Conservation (phyloP, 306 rosid species). For the Hippophae gyantsensis region DNA sequence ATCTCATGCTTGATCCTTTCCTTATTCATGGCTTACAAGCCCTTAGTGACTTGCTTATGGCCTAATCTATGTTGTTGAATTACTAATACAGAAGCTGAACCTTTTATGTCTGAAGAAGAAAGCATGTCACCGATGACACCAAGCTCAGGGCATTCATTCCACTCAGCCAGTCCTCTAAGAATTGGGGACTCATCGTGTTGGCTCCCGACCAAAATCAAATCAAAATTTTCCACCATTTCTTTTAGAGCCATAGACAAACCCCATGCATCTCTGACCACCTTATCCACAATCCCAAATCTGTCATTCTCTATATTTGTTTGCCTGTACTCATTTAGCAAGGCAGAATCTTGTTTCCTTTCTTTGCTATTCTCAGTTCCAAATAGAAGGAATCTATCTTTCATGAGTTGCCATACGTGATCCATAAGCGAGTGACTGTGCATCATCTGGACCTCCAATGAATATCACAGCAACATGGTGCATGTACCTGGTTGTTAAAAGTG, state of each 20-base stretch:
- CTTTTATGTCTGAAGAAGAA: conserved; percentile 37
- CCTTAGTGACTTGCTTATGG: conserved; percentile 15
- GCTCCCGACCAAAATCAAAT: conserved; percentile 52
- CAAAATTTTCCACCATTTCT: conserved; percentile 48
- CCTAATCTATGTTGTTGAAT: conserved; percentile 54
- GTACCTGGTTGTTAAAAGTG: conserved; percentile 16
- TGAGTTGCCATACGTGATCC: conserved; percentile 51
- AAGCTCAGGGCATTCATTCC: conserved; percentile 61
- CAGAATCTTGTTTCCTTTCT: conserved; percentile 40
- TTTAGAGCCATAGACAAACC: conserved; percentile 29
- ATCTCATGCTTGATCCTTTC: conserved; percentile 18
- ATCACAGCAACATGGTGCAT: conserved; percentile 37
- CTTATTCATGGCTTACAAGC: conserved; percentile 6
- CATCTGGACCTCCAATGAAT: conserved; percentile 66
- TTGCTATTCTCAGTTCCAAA: conserved; percentile 49
- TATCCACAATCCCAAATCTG: conserved; percentile 46
- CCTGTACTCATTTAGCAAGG: conserved; percentile 45
- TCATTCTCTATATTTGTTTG: conserved; percentile 28
- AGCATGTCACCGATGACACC: conserved; percentile 65
- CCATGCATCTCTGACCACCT: conserved; percentile 51
- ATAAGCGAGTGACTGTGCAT: conserved; percentile 56
- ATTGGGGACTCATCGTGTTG: conserved; percentile 29
- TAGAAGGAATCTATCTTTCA: conserved; percentile 33
- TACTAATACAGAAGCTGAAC: conserved; percentile 50
- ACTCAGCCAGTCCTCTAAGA: conserved; percentile 37